Percentiles rank a stretch among this genome's conserved stretches.
Conservation (phyloP, 805 yeast species). For the Starmerella potacharoeniae region DNA sequence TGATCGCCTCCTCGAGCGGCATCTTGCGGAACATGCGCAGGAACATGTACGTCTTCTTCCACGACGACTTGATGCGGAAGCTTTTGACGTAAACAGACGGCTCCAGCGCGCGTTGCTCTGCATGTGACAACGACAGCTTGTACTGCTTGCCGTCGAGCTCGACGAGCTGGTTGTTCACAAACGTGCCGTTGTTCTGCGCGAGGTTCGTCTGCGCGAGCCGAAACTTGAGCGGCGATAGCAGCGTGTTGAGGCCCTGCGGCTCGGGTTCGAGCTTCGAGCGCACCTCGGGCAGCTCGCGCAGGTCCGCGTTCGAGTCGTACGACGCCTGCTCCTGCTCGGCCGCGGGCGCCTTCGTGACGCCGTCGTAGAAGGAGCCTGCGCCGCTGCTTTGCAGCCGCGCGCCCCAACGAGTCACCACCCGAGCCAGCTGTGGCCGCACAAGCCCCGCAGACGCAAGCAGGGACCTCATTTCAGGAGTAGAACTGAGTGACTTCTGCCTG, state of each 20-base stretch:
- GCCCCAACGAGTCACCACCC: neutral
- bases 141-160: slow-evolving; percentile 38
- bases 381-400: slow-evolving; percentile 10
- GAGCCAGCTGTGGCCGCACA: neutral
- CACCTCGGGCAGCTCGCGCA: slow-evolving; percentile 20
- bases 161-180: slow-evolving; percentile 48
- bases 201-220: slow-evolving; percentile 53
- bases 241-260: slow-evolving; percentile 32
- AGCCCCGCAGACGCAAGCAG: neutral
- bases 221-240: slow-evolving; percentile 61
- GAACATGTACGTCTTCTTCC: slow-evolving; percentile 76
- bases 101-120: slow-evolving; percentile 69
- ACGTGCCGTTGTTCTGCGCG: slow-evolving; percentile 51
- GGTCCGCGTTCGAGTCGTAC: slow-evolving; percentile 18
- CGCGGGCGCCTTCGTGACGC: slow-evolving; percentile 3
- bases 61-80: slow-evolving; percentile 71
- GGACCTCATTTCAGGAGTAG: neutral
- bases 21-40: slow-evolving; percentile 64
- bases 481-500: neutral
- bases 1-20: slow-evolving; percentile 66
- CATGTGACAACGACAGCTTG: slow-evolving; percentile 44
- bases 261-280: slow-evolving; percentile 36
- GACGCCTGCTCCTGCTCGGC: slow-evolving; percentile 3
- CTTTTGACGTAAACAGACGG: slow-evolving; percentile 79
- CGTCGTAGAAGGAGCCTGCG: slow-evolving; percentile 11